Conservation (phyloP, 257 asterid genomes). For the Vinca minor region DNA sequence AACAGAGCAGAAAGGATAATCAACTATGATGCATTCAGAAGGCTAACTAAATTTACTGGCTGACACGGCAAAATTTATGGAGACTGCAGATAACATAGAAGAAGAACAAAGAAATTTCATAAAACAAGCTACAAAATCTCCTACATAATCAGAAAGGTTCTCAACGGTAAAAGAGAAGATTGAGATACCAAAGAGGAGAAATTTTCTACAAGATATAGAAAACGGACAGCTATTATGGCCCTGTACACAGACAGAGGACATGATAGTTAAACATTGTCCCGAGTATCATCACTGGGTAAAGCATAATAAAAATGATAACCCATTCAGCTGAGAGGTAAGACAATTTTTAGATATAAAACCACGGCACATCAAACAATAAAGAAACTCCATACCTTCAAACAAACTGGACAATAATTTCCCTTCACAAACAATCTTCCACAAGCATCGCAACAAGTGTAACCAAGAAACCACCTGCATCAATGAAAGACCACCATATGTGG, state of each 20-base stretch:
- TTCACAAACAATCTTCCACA: slow-evolving; percentile 94
- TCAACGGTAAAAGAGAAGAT: background rate
- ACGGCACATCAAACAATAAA: background rate
- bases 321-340: background rate
- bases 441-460: slow-evolving; percentile 98
- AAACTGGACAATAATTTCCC: slow-evolving; percentile 95
- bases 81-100: background rate
- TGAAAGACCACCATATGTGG: background rate
- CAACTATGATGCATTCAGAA: background rate
- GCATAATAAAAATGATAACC: background rate
- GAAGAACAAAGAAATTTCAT: background rate
- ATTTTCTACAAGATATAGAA: too few relatives aligned
- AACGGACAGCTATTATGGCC: too few relatives aligned
- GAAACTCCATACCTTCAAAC: slow-evolving; percentile 60
- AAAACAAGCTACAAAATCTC: background rate
- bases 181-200: background rate
- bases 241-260: too few relatives aligned
- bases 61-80: background rate
- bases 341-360: background rate
- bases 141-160: too few relatives aligned
- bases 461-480: slow-evolving; percentile 90
- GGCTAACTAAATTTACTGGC: background rate
- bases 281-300: background rate
- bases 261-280: too few relatives aligned
- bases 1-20: background rate